Evolutionary conservation across 345 rosid genomes (phyloP).

Genomic region (Boechera stricta): DNA sequence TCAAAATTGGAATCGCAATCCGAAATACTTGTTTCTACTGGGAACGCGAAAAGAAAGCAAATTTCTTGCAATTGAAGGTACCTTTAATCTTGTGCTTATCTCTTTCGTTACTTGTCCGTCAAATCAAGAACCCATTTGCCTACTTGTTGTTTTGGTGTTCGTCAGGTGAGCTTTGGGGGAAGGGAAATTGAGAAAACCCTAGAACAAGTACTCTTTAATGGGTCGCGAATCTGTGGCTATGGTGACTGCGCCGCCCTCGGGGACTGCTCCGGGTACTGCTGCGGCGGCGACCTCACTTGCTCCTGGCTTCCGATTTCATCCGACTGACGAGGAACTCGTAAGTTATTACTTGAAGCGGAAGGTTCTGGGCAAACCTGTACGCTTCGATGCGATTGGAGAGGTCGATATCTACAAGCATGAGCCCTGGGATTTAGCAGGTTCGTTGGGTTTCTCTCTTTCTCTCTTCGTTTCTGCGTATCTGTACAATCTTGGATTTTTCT

Average conservation of each 20-base stretch:
- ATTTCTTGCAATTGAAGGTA: slow-evolving; percentile 91
- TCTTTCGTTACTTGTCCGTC: slow-evolving; percentile 57
- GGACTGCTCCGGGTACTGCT: slow-evolving; percentile 32
- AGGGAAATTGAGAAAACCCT: slow-evolving; percentile 32
- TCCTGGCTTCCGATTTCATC: slow-evolving; percentile 94
- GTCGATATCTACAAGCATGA: slow-evolving; percentile 89
- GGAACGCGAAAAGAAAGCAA: slow-evolving; percentile 35
- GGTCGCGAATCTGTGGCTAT: slow-evolving; percentile 47
- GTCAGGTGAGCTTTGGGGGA: slow-evolving; percentile 4
- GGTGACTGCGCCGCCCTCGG: slow-evolving; percentile 35
- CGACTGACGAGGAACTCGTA: slow-evolving; percentile 83
- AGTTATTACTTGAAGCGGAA: slow-evolving; percentile 84
- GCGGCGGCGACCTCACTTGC: slow-evolving; percentile 69
- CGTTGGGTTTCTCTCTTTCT: neutral
- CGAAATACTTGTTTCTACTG: slow-evolving; percentile 2
- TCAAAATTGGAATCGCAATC: slow-evolving; percentile 37
- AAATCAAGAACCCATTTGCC: slow-evolving; percentile 48
- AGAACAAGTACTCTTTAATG: slow-evolving; percentile 40
- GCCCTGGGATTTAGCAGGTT: slow-evolving; percentile 89
- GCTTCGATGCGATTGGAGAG: slow-evolving; percentile 70
- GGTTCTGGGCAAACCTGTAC: slow-evolving; percentile 71
- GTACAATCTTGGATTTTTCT: neutral
- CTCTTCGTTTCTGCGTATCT: neutral
- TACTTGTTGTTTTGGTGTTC: neutral
- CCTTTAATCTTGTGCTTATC: slow-evolving; percentile 34